Evolutionary conservation across 345 rosid species (phyloP), one percentile per base, ranked within the genome.

Genomic region (Microcos paniculata): DNA sequence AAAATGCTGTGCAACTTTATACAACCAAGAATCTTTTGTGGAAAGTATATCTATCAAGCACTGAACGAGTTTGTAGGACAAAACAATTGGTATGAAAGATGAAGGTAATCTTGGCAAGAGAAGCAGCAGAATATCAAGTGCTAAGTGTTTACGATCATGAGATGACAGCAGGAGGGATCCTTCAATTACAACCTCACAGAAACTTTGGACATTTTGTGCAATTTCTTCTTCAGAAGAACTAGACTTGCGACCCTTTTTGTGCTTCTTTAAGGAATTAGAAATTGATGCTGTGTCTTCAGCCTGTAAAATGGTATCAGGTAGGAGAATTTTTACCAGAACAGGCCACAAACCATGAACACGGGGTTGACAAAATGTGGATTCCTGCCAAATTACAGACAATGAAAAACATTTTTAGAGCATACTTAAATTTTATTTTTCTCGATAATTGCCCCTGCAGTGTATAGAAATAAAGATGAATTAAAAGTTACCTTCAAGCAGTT

Each of bases 311-410:
- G 78, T 74, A 45, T 91, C 92, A 42, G 99, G 98, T 78, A 96
- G 86, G 51, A 96, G 91, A 78, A 91, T 86, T 74, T 89, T 86
- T 33, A 85, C 85, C 76, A 96, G 83, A 76, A 87, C 85, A 58
- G 89, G 88, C 99, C 98, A 96, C 66, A 94, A 71, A 74, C 96
- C 84, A 74, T 96, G 99, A 68, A 94, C 85, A 75, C 98, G 94
- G 79, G 99, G 99, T 84, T 91, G 97, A 76, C 98, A 96, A 85
- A 94, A 93, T 66, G 97, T 85, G 62, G 99, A 91, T 78, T 94
- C 97, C 99, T 96, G 94, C 78, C 73, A 87, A 56, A 62, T 79
- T 73, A 61, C 42, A 77, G 72, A 79, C 31, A 76, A 70, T 76
- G 48, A 61, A 11, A 72, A 78, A 16, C 9, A 56, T n/a, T 23